Conservation (phyloP, 192 early-diverging fungal species). For the Coemansia sp. region DNA sequence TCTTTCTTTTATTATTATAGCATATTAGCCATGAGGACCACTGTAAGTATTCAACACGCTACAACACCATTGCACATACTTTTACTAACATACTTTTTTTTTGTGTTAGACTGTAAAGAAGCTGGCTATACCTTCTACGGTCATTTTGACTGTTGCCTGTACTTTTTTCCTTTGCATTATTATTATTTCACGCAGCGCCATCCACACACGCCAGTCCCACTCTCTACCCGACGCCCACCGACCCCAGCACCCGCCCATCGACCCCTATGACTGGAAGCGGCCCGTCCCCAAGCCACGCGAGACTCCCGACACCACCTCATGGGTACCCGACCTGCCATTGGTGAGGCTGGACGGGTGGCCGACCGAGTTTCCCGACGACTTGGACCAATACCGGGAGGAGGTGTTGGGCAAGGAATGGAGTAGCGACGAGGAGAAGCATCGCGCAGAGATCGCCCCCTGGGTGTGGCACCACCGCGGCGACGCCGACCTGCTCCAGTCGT, state of each 20-base stretch:
- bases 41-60: too few relatives aligned
- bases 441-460: conserved; percentile 52
- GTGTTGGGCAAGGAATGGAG: conserved; percentile 20
- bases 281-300: too few relatives aligned
- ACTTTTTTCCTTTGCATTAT: conserved; percentile 27
- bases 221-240: not conserved
- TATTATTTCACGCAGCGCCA: conserved; percentile 13
- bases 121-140: conserved; percentile 33
- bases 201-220: not conserved
- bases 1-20: not conserved
- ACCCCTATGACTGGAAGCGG: not conserved
- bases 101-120: conserved; percentile 39
- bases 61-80: too few relatives aligned
- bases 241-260: too few relatives aligned
- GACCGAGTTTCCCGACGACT: conserved; percentile 29
- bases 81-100: too few relatives aligned
- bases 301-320: too few relatives aligned
- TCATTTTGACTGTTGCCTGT: conserved; percentile 15
- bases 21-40: conserved; percentile 1
- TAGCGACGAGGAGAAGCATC: conserved; percentile 17
- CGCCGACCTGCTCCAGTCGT: conserved; percentile 18
- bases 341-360: conserved; percentile 39
- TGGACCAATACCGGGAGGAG: conserved; percentile 23
- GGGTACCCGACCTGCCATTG: not conserved
- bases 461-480: conserved; percentile 51